A percentile compares a stretch with the other conserved stretches of the same genome.
phyloP scores from a whole-genome alignment of 1,139 yeast genomes.

The Debaryomyces coudertii region DNA sequence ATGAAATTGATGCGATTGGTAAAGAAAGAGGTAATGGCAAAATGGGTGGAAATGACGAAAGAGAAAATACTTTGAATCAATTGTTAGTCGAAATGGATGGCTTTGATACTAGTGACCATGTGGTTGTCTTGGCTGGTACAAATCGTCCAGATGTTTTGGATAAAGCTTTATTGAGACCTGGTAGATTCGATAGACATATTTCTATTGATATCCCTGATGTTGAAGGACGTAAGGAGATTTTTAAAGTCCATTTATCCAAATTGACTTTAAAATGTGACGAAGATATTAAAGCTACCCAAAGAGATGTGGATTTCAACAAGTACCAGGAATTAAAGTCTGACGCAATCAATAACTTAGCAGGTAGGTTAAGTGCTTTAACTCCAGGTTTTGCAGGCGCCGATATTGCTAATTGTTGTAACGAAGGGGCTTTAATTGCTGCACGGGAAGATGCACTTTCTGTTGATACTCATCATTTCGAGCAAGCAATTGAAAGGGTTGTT shows the following conservation, averaged over 20 bases:
- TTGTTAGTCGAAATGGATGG: conserved; percentile 87
- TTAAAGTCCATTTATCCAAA: conserved; percentile 67
- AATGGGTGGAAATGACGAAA: conserved; percentile 75
- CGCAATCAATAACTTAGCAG: conserved; percentile 64
- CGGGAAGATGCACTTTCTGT: conserved; percentile 62
- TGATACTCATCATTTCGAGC: conserved; percentile 66
- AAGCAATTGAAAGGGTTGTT: conserved; percentile 79
- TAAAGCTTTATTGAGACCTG: conserved; percentile 78
- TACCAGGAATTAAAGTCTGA: conserved; percentile 50
- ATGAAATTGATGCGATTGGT: conserved; percentile 87
- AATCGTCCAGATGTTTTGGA: conserved; percentile 80
- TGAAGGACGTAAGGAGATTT: conserved; percentile 76
- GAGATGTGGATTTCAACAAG: conserved; percentile 48
- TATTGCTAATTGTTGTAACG: conserved; percentile 81
- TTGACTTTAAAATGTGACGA: conserved; percentile 47
- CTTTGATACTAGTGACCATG: conserved; percentile 71
- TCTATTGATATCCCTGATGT: conserved; percentile 75
- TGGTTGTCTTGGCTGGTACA: conserved; percentile 82
- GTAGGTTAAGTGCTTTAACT: conserved; percentile 74
- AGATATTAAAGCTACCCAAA: conserved; percentile 43
- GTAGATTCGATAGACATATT: conserved; percentile 81
- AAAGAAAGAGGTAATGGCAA: conserved; percentile 72
- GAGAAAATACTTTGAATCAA: conserved; percentile 80
- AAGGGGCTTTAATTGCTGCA: conserved; percentile 82
- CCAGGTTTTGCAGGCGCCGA: conserved; percentile 90